Conservation (phyloP, 345 rosid species). For the Atalantia buxifolia region DNA sequence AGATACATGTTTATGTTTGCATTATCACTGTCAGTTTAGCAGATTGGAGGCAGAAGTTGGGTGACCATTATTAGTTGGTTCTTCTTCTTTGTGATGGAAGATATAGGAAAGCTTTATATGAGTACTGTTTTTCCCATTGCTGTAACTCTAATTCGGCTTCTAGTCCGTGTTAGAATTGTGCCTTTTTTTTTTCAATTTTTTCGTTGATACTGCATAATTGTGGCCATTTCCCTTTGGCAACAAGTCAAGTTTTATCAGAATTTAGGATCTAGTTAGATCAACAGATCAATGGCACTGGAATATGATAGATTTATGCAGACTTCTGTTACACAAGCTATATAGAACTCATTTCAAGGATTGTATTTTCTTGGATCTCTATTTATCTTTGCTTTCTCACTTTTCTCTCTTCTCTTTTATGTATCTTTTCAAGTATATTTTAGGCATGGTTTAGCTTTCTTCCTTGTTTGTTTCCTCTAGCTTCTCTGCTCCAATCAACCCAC, state of each 20-base stretch:
- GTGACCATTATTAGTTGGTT: not conserved
- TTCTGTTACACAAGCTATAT: not conserved
- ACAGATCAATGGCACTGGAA: not conserved
- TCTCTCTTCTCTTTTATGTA: not conserved
- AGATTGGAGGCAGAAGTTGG: not conserved
- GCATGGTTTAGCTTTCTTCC: not conserved
- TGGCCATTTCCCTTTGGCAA: not conserved
- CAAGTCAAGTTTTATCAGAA: not conserved
- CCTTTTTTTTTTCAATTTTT: not conserved
- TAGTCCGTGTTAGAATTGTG: not conserved
- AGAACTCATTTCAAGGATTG: not conserved
- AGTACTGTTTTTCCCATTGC: not conserved
- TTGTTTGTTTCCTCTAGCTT: not conserved
- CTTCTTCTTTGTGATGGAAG: not conserved
- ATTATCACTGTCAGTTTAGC: not conserved
- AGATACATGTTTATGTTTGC: not conserved
- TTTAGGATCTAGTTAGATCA: not conserved
- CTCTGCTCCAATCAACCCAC: not conserved
- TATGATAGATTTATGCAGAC: not conserved
- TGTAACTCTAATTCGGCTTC: not conserved
- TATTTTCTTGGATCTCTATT: not conserved
- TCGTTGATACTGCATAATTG: not conserved
- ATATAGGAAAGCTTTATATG: not conserved
- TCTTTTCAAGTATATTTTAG: not conserved
- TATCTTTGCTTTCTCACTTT: not conserved